Base-by-base conservation (phyloP, 495 filamentous ascomycete genomes). In the Penicillium lividum region DNA sequence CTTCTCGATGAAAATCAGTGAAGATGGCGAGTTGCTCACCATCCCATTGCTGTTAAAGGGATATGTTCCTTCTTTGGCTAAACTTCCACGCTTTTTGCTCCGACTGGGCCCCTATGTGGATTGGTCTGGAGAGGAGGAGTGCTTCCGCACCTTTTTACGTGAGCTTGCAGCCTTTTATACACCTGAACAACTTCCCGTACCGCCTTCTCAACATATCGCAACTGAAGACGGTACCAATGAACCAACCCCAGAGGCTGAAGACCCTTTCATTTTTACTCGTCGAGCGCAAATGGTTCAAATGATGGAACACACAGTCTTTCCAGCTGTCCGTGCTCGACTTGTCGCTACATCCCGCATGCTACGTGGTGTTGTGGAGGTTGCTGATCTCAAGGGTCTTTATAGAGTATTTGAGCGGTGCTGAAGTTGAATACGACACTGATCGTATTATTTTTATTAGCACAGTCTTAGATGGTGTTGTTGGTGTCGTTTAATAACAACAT, bases 351-450 rank as follows among this genome's bases (percentile, higher is more conserved):
- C 83, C 57, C 79, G 81, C 22, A 73, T 98, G 63, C 81, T 97
- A 71, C 82, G 83, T 55, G 90, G 87, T 18, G 85, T 96, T 30
- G 79, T 95, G 15, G 94, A 99, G 75, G 86, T 97, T 28, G 95
- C 95, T 0, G 89, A 97, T 78, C 74, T 98, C 56, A 98, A 97
- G 71, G 93, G 95, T 4, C 69, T 99, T 51, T 99, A 99, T 73
- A 79, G 90, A 43, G 93, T 97, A n/a, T 99, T 99, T 78, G 95
- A 99, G 75, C 81, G 95, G 49, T 98, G 93, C 73, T 97, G 72
- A 85, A 27, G 15, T 7, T n/a, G 16, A 13, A 5, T 46, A 5
- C 15, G 10, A 6, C 15, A 7, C 16, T 44, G 1, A 31, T 10
- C 31, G 1, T 33, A 10, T 6, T 33, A 2, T 2, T 6, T 33